Conservation (phyloP, 2,329 filamentous ascomycete species). For the Fusarium papillatum region DNA sequence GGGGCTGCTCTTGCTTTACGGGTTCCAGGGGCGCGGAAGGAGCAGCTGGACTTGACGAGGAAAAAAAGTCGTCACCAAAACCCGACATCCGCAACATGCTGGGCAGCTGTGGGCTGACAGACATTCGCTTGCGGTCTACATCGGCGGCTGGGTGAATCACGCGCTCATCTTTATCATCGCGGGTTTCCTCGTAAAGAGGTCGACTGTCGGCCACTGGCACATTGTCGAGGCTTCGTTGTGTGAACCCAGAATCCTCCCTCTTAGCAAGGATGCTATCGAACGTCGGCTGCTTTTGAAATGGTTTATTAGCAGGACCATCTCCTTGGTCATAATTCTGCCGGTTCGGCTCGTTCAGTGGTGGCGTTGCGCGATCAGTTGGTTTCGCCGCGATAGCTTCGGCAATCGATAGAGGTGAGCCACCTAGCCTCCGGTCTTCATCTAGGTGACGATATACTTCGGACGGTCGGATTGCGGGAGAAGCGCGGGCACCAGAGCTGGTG, state of each 20-base stretch:
- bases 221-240: slow-evolving; percentile 4
- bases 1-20: slow-evolving; percentile 27
- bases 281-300: slow-evolving; percentile 33
- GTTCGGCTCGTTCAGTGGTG: slow-evolving; percentile 21
- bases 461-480: slow-evolving; percentile 77
- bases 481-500: slow-evolving; percentile 53
- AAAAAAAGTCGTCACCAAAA: slow-evolving; percentile 72
- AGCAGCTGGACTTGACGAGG: slow-evolving; percentile 43
- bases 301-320: slow-evolving; percentile 11
- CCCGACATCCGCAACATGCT: slow-evolving; percentile 70
- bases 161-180: slow-evolving; percentile 14
- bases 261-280: slow-evolving; percentile 38
- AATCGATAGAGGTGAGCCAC: slow-evolving; percentile 70
- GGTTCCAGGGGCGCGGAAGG: slow-evolving; percentile 18
- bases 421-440: slow-evolving; percentile 70
- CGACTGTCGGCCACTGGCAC: not conserved
- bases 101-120: slow-evolving; percentile 70
- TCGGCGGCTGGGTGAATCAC: slow-evolving; percentile 26
- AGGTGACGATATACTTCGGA: slow-evolving; percentile 83
- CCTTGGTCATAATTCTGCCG: slow-evolving; percentile 9
- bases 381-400: slow-evolving; percentile 62
- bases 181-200: slow-evolving; percentile 8
- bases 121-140: slow-evolving; percentile 51
- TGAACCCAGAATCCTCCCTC: slow-evolving; percentile 23
- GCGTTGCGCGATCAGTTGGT: slow-evolving; percentile 50